Evolutionary conservation across 768 basidiomycete species (phyloP).

Genomic region (Amanita pallidorosea): DNA sequence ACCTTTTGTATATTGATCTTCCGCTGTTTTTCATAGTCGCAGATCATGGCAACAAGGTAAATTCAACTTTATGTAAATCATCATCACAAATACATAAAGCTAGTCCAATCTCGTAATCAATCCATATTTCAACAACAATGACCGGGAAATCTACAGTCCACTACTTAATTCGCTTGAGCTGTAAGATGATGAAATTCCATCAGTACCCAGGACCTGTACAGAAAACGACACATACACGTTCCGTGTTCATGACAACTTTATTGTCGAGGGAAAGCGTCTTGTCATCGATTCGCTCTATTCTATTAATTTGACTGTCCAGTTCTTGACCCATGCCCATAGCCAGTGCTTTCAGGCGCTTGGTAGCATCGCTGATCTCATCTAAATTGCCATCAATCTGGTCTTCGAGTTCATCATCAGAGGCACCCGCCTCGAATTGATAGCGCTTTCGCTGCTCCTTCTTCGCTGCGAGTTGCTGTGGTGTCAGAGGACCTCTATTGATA

Average conservation of each 20-base stretch:
- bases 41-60: conserved; percentile 11
- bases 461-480: conserved; percentile 38
- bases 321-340: conserved; percentile 81
- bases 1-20: conserved; percentile 23
- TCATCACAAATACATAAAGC: too few species aligned
- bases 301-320: conserved; percentile 74
- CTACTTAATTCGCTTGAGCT: conserved; percentile 58
- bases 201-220: background rate
- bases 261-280: conserved; percentile 73
- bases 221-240: conserved; percentile 43
- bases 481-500: conserved; percentile 32
- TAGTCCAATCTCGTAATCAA: background rate
- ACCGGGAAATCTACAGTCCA: background rate
- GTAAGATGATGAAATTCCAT: conserved; percentile 7
- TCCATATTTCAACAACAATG: background rate
- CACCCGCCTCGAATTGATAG: conserved; percentile 87
- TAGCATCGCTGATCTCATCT: conserved; percentile 71
- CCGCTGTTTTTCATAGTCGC: conserved; percentile 24
- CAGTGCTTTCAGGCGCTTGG: conserved; percentile 69
- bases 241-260: conserved; percentile 72
- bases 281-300: conserved; percentile 65
- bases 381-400: conserved; percentile 91
- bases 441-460: conserved; percentile 67
- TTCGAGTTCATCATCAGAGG: conserved; percentile 89
- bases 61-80: background rate